Evolutionary conservation across 1,284 basidiomycete species (phyloP).

Genomic region (Tranzscheliella williamsii): DNA sequence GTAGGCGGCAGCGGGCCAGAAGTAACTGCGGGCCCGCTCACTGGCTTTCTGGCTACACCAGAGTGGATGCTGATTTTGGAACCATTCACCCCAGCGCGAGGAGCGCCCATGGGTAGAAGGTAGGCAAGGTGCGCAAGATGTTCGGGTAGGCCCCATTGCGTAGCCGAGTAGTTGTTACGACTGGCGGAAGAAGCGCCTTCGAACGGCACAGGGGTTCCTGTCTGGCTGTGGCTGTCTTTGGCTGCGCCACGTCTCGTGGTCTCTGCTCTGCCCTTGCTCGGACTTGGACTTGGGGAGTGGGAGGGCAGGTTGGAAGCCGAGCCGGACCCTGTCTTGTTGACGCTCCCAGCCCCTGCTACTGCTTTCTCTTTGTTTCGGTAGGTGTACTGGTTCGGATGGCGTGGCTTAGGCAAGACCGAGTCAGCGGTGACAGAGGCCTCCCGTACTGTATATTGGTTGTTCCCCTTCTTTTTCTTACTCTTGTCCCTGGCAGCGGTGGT

Average conservation of each 20-base stretch:
- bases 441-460: slow-evolving; percentile 28
- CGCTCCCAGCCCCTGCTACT: slow-evolving; percentile 9
- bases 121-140: slow-evolving; percentile 85
- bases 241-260: slow-evolving; percentile 25
- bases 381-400: slow-evolving; percentile 68
- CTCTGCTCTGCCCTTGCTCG: slow-evolving; percentile 39
- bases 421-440: slow-evolving; percentile 29
- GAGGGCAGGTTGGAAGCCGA: slow-evolving; percentile 37
- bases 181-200: slow-evolving; percentile 9
- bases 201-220: slow-evolving; percentile 41
- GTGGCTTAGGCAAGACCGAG: slow-evolving; percentile 35
- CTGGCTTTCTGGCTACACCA: slow-evolving; percentile 1
- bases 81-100: neutral
- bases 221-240: slow-evolving; percentile 34
- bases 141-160: slow-evolving; percentile 88
- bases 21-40: neutral
- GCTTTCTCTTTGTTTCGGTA: slow-evolving; percentile 64
- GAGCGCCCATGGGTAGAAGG: slow-evolving; percentile 69
- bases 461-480: slow-evolving; percentile 39
- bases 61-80: slow-evolving; percentile 5
- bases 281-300: slow-evolving; percentile 49
- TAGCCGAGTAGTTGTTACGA: slow-evolving; percentile 68
- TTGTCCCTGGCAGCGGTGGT: slow-evolving; percentile 21
- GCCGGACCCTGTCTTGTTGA: slow-evolving; percentile 23
- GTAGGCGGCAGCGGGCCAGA: neutral